Conservation (phyloP, 495 filamentous ascomycete species). For the Jackrogersella multiformis region DNA sequence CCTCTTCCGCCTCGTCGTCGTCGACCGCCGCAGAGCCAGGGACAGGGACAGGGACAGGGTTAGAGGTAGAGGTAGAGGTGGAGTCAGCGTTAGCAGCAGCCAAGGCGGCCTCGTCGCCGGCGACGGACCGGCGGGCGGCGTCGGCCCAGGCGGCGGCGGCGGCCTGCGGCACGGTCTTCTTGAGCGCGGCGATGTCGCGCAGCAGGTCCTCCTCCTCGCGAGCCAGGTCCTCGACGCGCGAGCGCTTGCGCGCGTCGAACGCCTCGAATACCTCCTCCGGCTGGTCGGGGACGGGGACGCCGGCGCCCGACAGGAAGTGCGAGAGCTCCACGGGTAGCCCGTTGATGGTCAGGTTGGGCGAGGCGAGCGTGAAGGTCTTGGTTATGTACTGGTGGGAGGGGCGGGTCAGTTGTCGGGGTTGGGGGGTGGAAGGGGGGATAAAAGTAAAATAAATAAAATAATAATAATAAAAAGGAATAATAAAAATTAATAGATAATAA, state of each 20-base stretch:
- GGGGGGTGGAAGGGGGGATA: not conserved
- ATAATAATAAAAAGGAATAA: too few species aligned
- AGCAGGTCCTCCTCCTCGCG: constrained; percentile 78
- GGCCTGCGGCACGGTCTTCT: constrained; percentile 70
- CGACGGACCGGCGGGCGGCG: constrained; percentile 54
- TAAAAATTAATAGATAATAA: not conserved
- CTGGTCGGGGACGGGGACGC: constrained; percentile 46
- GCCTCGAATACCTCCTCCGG: constrained; percentile 73
- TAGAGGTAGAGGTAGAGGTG: not conserved
- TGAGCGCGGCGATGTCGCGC: constrained; percentile 73
- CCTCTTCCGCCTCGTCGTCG: too few species aligned
- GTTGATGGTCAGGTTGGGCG: constrained; percentile 81
- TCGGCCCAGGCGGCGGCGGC: constrained; percentile 66
- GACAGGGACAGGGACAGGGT: not conserved
- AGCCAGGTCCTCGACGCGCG: constrained; percentile 71
- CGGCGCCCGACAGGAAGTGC: constrained; percentile 54
- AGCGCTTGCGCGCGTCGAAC: constrained; percentile 76
- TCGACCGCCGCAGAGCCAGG: constrained; percentile 14
- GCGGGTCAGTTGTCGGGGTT: constrained; percentile 5
- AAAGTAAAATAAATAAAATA: constrained; percentile 1
- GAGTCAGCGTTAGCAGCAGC: constrained; percentile 42
- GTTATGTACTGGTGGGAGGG: constrained; percentile 69
- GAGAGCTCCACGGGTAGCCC: constrained; percentile 66
- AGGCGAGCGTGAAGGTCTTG: constrained; percentile 73
- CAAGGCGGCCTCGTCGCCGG: constrained; percentile 59